Evolutionary conservation across 257 asterid species (phyloP).

Genomic region (Ilex aquifolium): DNA sequence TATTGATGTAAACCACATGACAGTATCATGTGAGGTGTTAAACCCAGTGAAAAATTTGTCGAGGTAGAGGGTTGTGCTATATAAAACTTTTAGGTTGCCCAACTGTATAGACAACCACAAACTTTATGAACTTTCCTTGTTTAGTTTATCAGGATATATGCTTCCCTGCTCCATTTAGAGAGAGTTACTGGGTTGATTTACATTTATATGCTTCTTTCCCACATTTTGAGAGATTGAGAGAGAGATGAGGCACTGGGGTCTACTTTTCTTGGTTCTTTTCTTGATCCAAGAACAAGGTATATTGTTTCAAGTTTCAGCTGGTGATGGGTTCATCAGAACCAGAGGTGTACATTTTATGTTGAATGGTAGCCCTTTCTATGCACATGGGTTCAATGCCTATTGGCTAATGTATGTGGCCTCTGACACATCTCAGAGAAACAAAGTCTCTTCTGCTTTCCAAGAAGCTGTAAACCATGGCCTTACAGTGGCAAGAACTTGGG

Average conservation of each 20-base stretch:
- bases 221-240: background rate
- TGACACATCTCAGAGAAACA: conserved; percentile 35
- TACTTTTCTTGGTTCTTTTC: conserved; percentile 15
- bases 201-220: background rate
- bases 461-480: conserved; percentile 43
- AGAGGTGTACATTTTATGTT: conserved; percentile 37
- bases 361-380: conserved; percentile 37
- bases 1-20: no score
- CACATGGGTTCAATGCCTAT: conserved; percentile 60
- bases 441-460: conserved; percentile 32
- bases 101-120: background rate
- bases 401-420: conserved; percentile 52
- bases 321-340: conserved; percentile 36
- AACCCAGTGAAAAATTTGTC: no score
- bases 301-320: conserved; percentile 14
- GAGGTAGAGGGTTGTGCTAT: no score
- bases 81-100: no score
- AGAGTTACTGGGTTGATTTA: no score
- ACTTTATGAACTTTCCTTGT: conserved; percentile 1
- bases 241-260: conserved; percentile 20
- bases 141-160: background rate
- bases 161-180: no score
- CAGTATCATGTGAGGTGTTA: no score
- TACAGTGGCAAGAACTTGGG: conserved; percentile 54
- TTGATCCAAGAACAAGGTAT: conserved; percentile 14